These are phyloP conservation scores for Claviceps humidiphila DNA, from an alignment of 2,329 filamentous ascomycete species.

Conservation along the genomic window DNA sequence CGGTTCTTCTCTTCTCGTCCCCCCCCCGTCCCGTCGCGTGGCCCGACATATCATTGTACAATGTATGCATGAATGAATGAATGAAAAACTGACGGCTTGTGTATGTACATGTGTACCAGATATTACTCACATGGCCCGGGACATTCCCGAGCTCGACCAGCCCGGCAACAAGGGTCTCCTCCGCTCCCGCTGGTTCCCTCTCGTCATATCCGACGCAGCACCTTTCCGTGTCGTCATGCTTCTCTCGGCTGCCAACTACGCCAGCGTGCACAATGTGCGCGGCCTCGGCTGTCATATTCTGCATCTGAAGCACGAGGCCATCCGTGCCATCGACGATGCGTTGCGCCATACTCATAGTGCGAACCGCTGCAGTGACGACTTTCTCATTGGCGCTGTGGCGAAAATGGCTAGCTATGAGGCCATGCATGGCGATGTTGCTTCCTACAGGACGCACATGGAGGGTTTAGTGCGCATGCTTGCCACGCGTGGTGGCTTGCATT, in stretches of 20 bases:
- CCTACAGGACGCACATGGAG: constrained; percentile 34
- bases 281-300: constrained; percentile 19
- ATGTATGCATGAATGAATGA: too few species aligned
- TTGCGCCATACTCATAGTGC: too few species aligned
- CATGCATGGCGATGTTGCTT: constrained; percentile 29
- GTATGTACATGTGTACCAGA: constrained; percentile 4
- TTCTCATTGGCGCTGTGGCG: too few species aligned
- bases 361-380: too few species aligned
- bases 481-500: constrained; percentile 28
- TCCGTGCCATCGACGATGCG: constrained; percentile 19
- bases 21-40: not conserved
- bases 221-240: constrained; percentile 16
- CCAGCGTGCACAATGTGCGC: constrained; percentile 7
- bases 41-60: too few species aligned
- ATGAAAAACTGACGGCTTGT: too few species aligned
- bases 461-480: constrained; percentile 28
- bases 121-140: constrained; percentile 17
- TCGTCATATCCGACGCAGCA: constrained; percentile 12
- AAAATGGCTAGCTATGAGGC: constrained; percentile 12
- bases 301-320: constrained; percentile 32
- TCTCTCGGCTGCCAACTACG: constrained; percentile 16
- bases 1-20: not conserved
- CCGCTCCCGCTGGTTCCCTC: constrained; percentile 16
- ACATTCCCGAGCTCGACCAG: constrained; percentile 17
- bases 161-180: constrained; percentile 14